Percentiles rank a stretch among this genome's conserved stretches.
Evolutionary conservation across 2,329 filamentous ascomycete genomes (phyloP).

Genomic region (Teratosphaeria epicoccoides): DNA sequence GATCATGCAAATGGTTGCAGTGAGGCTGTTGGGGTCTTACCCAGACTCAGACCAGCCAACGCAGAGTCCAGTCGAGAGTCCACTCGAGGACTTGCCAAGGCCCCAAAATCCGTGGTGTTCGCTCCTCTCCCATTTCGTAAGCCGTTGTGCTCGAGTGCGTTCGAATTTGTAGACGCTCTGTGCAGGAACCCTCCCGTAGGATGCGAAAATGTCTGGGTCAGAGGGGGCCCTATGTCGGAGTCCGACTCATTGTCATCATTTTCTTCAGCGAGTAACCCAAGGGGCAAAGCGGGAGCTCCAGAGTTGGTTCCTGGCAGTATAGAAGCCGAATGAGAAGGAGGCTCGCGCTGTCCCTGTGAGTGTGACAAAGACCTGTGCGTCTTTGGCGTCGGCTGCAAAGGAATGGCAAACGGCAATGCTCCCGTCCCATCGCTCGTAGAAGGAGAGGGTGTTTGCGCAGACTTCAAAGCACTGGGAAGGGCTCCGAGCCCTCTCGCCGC

Average conservation of each 20-base stretch:
- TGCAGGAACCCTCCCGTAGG: constrained; percentile 21
- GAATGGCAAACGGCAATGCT: constrained; percentile 71
- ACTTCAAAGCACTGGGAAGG: constrained; percentile 18
- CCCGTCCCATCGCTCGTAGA: constrained; percentile 37
- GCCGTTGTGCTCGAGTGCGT: constrained; percentile 10
- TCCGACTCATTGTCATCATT: constrained; percentile 12
- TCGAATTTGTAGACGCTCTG: constrained; percentile 22
- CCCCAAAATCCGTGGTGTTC: constrained; percentile 7
- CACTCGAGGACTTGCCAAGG: not conserved
- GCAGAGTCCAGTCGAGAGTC: constrained; percentile 17
- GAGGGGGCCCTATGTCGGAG: constrained; percentile 16
- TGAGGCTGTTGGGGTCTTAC: constrained; percentile 17
- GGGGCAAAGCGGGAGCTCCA: constrained; percentile 14
- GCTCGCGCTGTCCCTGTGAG: constrained; percentile 45
- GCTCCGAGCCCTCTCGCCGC: constrained; percentile 39
- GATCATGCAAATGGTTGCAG: constrained; percentile 45
- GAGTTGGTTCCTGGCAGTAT: constrained; percentile 8
- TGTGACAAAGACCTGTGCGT: constrained; percentile 94
- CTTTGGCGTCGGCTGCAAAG: constrained; percentile 80
- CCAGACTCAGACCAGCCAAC: constrained; percentile 19
- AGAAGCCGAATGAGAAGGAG: constrained; percentile 3
- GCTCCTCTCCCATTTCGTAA: constrained; percentile 1
- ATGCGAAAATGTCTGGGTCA: constrained; percentile 25
- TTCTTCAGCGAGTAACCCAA: constrained; percentile 22
- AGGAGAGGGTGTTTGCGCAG: constrained; percentile 28